These are phyloP conservation scores for Paramyrothecium sp. DNA, from an alignment of 2,329 filamentous ascomycete genomes.

Conservation along the genomic window DNA sequence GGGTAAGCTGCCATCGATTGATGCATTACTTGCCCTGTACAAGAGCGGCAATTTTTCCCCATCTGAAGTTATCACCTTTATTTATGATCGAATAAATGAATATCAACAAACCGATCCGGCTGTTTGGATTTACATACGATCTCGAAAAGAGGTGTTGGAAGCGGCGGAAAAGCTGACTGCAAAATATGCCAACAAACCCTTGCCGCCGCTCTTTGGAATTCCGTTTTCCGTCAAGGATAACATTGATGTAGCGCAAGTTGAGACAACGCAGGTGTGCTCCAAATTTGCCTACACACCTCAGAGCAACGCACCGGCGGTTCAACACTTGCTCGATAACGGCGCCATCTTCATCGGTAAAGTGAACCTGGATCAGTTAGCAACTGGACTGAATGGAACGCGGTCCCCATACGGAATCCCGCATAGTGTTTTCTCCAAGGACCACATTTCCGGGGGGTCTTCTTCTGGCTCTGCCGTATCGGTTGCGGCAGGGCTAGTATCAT, in stretches of 20 bases:
- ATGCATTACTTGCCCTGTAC: background rate
- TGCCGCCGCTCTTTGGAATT: conserved; percentile 52
- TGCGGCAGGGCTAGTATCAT: conserved; percentile 49
- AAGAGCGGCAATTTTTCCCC: background rate
- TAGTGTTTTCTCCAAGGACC: conserved; percentile 28
- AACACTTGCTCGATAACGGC: conserved; percentile 46
- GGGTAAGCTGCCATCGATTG: background rate
- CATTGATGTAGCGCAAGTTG: conserved; percentile 48
- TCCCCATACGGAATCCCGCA: conserved; percentile 52
- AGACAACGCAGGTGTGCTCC: conserved; percentile 51
- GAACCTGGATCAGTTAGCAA: conserved; percentile 61
- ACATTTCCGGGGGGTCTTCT: conserved; percentile 49
- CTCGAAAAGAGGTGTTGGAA: conserved; percentile 32
- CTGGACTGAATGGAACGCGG: conserved; percentile 57
- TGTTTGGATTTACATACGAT: conserved; percentile 1
- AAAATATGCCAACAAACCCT: conserved; percentile 27
- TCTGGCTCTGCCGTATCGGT: conserved; percentile 56
- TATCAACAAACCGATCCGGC: background rate
- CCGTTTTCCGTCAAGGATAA: conserved; percentile 58
- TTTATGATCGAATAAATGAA: background rate
- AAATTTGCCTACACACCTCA: conserved; percentile 45
- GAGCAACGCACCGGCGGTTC: conserved; percentile 43
- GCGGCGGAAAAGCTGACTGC: conserved; percentile 37
- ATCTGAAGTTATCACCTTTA: background rate
- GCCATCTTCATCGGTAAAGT: conserved; percentile 52